Evolutionary conservation across 1,139 yeast genomes (phyloP).

Genomic region (Casaregolazyma lundiana): DNA sequence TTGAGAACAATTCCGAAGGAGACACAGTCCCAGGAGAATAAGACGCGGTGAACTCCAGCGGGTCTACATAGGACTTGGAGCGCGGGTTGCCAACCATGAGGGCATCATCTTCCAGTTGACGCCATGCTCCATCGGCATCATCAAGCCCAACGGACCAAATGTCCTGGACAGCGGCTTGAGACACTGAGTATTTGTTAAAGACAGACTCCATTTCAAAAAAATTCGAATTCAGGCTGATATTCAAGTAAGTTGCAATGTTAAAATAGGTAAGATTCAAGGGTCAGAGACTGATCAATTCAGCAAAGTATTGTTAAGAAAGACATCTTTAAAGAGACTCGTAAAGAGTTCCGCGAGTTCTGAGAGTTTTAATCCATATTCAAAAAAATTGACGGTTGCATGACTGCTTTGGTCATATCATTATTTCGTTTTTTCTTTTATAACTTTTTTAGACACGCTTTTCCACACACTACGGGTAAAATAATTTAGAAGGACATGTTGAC

Average conservation of each 20-base stretch:
- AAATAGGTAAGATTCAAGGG: constrained; percentile 1
- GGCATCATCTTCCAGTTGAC: constrained; percentile 9
- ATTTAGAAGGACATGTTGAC: constrained; percentile 11
- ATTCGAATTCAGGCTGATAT: no score
- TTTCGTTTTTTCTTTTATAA: constrained; percentile 1
- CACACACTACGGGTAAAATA: constrained; percentile 5
- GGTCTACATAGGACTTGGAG: constrained; percentile 18
- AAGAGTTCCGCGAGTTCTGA: constrained; percentile 6
- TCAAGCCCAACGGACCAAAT: constrained; percentile 23
- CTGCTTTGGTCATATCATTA: constrained; percentile 9
- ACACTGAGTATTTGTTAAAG: constrained; percentile 31
- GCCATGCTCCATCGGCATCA: constrained; percentile 18
- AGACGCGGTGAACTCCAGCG: constrained; percentile 20
- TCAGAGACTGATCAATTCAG: not conserved
- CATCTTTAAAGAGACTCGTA: not conserved
- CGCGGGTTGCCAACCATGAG: constrained; percentile 9
- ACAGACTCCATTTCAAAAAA: constrained; percentile 28
- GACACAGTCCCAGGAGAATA: constrained; percentile 30
- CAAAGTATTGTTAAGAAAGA: not conserved
- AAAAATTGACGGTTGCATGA: constrained; percentile 4
- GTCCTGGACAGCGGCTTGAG: constrained; percentile 26
- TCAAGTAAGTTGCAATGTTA: not conserved
- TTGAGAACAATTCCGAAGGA: constrained; percentile 30
- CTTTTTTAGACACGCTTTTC: constrained; percentile 8
- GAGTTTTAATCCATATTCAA: not conserved